Evolutionary conservation across 2,329 filamentous ascomycete genomes (phyloP).

Genomic region (Colletotrichum spaethianum): DNA sequence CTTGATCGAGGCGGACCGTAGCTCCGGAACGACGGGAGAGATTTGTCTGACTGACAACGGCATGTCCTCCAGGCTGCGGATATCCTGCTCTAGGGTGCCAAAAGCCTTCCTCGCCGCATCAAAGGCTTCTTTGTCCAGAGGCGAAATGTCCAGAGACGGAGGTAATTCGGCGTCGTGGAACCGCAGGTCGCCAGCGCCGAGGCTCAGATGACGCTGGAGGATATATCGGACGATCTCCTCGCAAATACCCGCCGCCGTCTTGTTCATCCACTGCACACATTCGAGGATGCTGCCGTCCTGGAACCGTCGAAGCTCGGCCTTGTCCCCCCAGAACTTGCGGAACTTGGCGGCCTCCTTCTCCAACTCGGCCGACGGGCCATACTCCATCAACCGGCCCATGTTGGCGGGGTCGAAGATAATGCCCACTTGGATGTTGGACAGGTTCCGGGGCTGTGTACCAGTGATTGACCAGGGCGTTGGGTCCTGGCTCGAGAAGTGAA

Average conservation of each 20-base stretch:
- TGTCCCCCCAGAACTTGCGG: slow-evolving; percentile 94
- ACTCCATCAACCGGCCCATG: slow-evolving; percentile 83
- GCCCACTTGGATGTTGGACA: slow-evolving; percentile 69
- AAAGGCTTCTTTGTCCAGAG: slow-evolving; percentile 72
- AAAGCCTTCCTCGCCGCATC: slow-evolving; percentile 79
- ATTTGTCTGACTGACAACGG: slow-evolving; percentile 90
- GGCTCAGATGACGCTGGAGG: slow-evolving; percentile 77
- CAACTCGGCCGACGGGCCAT: slow-evolving; percentile 88
- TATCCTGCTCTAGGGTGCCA: slow-evolving; percentile 79
- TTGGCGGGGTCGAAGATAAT: slow-evolving; percentile 81
- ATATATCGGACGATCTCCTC: slow-evolving; percentile 85
- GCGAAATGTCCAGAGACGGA: slow-evolving; percentile 61
- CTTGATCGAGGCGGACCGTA: slow-evolving; percentile 80
- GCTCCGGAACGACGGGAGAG: slow-evolving; percentile 77
- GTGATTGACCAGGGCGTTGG: slow-evolving; percentile 62
- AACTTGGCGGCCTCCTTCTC: slow-evolving; percentile 87
- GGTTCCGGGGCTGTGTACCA: slow-evolving; percentile 1
- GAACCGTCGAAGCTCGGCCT: slow-evolving; percentile 92
- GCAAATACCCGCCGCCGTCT: slow-evolving; percentile 75
- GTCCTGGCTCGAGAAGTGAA: slow-evolving; percentile 69
- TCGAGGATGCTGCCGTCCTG: slow-evolving; percentile 95
- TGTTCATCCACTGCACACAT: slow-evolving; percentile 86
- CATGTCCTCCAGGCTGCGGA: slow-evolving; percentile 84
- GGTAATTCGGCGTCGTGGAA: slow-evolving; percentile 67
- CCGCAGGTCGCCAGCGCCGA: slow-evolving; percentile 67